These are phyloP conservation scores for Dictyostelium firmibasis DNA, from an alignment of 78 protist species.

Conservation along the genomic window DNA sequence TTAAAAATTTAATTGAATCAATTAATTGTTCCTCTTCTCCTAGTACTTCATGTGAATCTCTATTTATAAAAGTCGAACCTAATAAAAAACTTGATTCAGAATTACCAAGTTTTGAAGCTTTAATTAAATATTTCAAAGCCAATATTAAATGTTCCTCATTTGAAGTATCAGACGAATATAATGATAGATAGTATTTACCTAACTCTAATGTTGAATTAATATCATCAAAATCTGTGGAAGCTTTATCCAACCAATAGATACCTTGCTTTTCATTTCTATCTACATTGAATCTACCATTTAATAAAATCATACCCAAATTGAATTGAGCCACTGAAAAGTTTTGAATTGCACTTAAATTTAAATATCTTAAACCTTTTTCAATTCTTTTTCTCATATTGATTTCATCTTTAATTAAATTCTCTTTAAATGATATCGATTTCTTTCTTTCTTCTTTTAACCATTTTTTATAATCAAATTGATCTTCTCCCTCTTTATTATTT, in stretches of 20 bases:
- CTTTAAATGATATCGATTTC: not conserved
- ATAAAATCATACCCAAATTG: conserved; percentile 27
- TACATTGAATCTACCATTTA: conserved; percentile 28
- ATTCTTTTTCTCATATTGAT: not conserved
- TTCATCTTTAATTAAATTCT: conserved; percentile 12
- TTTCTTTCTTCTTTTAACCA: conserved; percentile 45
- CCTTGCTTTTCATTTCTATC: conserved; percentile 21
- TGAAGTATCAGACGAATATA: not conserved
- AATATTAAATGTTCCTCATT: not conserved
- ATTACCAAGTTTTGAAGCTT: conserved; percentile 11
- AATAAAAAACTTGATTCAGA: conserved; percentile 19
- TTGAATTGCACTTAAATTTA: conserved; percentile 55
- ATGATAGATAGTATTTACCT: not conserved
- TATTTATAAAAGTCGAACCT: conserved; percentile 3
- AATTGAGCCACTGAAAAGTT: conserved; percentile 33
- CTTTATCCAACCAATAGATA: conserved; percentile 50
- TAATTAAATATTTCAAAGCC: not conserved
- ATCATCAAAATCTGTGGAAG: conserved; percentile 8
- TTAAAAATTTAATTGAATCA: not conserved
- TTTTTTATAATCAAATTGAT: not conserved
- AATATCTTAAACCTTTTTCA: conserved; percentile 28
- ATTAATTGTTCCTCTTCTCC: not conserved
- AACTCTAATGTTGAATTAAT: conserved; percentile 23
- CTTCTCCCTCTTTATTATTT: not conserved
- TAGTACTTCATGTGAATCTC: not conserved